A percentile compares a stretch with the other conserved stretches of the same genome.
phyloP scores from a whole-genome alignment of 2,329 filamentous ascomycete genomes.

The Verticillium dahliae region DNA sequence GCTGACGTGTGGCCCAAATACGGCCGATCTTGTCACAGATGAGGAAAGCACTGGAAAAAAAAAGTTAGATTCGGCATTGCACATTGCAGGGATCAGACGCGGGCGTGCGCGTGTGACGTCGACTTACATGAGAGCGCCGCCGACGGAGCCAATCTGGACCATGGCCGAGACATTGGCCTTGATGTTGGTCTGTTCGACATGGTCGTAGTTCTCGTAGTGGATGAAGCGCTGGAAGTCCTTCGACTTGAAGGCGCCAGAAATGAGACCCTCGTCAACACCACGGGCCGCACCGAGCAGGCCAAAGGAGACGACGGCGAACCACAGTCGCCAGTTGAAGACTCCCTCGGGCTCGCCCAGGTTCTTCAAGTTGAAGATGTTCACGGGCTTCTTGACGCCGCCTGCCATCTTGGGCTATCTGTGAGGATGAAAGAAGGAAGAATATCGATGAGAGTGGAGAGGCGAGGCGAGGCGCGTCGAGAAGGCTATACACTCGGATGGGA shows the following conservation, averaged over 20 bases:
- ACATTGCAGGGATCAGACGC: not conserved
- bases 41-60: slow-evolving; percentile 41
- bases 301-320: slow-evolving; percentile 70
- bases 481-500: not conserved
- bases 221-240: slow-evolving; percentile 56
- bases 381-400: slow-evolving; percentile 46
- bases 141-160: slow-evolving; percentile 74
- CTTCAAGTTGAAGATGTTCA: slow-evolving; percentile 59
- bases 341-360: slow-evolving; percentile 61
- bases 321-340: slow-evolving; percentile 71
- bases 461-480: not conserved
- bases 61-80: not conserved
- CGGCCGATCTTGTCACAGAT: slow-evolving; percentile 56
- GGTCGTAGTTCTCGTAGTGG: slow-evolving; percentile 45
- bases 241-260: slow-evolving; percentile 65
- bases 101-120: no score
- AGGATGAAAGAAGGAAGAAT: not conserved
- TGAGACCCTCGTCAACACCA: slow-evolving; percentile 76
- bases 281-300: slow-evolving; percentile 70
- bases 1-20: slow-evolving; percentile 53
- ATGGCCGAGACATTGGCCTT: slow-evolving; percentile 73
- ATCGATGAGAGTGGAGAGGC: not conserved
- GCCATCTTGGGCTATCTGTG: slow-evolving; percentile 29
- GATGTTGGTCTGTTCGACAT: slow-evolving; percentile 55
- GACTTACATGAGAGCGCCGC: slow-evolving; percentile 53